phyloP scores from a whole-genome alignment of 2,329 filamentous ascomycete species.

The Trichoderma koningii region DNA sequence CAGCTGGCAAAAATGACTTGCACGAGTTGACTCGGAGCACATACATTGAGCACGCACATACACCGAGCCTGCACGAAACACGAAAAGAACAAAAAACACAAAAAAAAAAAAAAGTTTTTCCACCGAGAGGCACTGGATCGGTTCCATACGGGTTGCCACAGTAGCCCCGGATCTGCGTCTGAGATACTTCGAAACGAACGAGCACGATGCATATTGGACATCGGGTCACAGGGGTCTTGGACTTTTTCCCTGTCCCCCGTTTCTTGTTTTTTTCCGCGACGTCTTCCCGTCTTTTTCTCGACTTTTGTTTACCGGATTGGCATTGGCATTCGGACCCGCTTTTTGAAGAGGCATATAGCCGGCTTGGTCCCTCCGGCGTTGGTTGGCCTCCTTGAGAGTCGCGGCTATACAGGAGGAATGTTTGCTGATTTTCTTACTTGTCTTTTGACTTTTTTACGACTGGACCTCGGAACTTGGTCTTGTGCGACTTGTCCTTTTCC shows the following conservation, averaged over 20 bases:
- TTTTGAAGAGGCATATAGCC: not conserved
- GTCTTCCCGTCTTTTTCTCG: constrained; percentile 5
- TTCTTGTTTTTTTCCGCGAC: not conserved
- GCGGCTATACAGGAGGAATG: constrained; percentile 23
- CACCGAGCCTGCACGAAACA: not conserved
- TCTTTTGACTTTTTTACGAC: not conserved
- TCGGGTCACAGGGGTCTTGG: constrained; percentile 9
- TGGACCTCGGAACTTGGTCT: not conserved
- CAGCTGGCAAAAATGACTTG: constrained; percentile 12
- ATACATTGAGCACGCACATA: constrained; percentile 1
- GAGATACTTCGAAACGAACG: constrained; percentile 20
- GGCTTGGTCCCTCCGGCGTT: constrained; percentile 26
- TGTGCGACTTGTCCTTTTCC: not conserved
- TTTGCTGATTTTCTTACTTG: not conserved
- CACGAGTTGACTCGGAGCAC: constrained; percentile 3
- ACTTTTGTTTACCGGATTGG: constrained; percentile 28
- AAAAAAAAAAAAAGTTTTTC: not conserved
- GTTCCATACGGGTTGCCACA: not conserved
- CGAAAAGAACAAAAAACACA: not conserved
- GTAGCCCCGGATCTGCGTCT: not conserved
- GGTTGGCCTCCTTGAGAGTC: constrained; percentile 15
- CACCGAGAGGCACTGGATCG: not conserved
- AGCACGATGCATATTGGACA: constrained; percentile 14
- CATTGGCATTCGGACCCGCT: constrained; percentile 4
- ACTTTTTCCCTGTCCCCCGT: not conserved